Percentiles rank a stretch among this genome's conserved stretches.
These are phyloP conservation scores for Coniferiporia sulphurascens DNA, from an alignment of 1,284 basidiomycete genomes.

Conservation along the genomic window DNA sequence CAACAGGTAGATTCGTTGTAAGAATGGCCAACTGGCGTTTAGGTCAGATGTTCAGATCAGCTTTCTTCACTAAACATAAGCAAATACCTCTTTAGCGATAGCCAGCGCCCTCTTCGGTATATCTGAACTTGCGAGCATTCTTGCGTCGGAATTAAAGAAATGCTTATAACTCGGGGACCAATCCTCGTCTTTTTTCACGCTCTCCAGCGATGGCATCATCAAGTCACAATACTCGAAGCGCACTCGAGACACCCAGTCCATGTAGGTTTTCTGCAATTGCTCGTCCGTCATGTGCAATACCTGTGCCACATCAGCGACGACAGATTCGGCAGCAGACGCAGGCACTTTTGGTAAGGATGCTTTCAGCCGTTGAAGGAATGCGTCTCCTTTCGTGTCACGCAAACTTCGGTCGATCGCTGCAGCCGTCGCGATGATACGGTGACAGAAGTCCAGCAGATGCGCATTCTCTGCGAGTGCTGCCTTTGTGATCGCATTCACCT, in stretches of 20 bases:
- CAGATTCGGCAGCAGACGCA: slow-evolving; percentile 32
- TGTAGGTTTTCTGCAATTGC: slow-evolving; percentile 61
- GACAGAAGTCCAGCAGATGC: slow-evolving; percentile 65
- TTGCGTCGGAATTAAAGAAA: slow-evolving; percentile 72
- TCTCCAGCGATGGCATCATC: slow-evolving; percentile 39
- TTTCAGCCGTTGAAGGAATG: slow-evolving; percentile 75
- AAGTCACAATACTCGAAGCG: slow-evolving; percentile 89
- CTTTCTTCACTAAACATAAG: slow-evolving; percentile 11
- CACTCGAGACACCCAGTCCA: slow-evolving; percentile 74
- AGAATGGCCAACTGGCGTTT: slow-evolving; percentile 75
- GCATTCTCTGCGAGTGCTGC: slow-evolving; percentile 59
- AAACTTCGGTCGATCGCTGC: slow-evolving; percentile 81
- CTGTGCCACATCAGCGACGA: slow-evolving; percentile 29
- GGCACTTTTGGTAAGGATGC: slow-evolving; percentile 69
- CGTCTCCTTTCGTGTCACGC: slow-evolving; percentile 78
- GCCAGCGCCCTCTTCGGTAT: slow-evolving; percentile 85
- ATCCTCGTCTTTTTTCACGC: slow-evolving; percentile 39
- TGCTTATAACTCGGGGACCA: slow-evolving; percentile 70
- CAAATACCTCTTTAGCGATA: slow-evolving; percentile 81
- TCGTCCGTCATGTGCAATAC: slow-evolving; percentile 56
- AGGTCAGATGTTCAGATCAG: slow-evolving; percentile 3
- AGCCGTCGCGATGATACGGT: slow-evolving; percentile 74
- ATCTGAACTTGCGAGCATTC: slow-evolving; percentile 71
- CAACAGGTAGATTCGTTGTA: slow-evolving; percentile 83
- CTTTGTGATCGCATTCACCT: slow-evolving; percentile 13